Evolutionary conservation across 2,329 filamentous ascomycete genomes (phyloP).

Genomic region (Aureobasidium uvarum): DNA sequence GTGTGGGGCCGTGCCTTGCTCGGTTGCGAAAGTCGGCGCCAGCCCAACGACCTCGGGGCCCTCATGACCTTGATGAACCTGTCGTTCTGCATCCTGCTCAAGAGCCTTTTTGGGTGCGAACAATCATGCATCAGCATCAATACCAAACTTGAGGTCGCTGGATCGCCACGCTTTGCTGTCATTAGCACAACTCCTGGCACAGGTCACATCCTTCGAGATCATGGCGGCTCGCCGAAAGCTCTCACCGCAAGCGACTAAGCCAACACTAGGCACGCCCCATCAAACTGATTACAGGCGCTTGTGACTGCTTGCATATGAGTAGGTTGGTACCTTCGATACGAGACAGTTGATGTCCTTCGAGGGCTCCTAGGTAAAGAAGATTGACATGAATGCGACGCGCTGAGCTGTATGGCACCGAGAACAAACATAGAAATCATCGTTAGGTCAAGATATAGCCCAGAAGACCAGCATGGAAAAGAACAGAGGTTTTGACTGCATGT

Average conservation of each 20-base stretch:
- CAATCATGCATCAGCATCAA: not conserved
- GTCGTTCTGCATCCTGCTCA: not conserved
- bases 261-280: not conserved
- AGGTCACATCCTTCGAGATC: not conserved
- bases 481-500: not conserved
- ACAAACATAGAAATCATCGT: not conserved
- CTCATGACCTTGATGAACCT: not conserved
- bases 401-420: not conserved
- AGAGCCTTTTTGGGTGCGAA: not conserved
- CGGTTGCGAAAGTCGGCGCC: slow-evolving; percentile 11
- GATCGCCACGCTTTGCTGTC: not conserved
- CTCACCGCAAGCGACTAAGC: slow-evolving; percentile 17
- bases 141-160: too few relatives aligned
- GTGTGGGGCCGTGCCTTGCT: not conserved
- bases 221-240: not conserved
- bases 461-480: not conserved
- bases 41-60: not conserved
- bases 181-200: not conserved
- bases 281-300: slow-evolving; percentile 2
- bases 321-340: not conserved
- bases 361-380: not conserved
- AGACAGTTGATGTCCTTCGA: not conserved
- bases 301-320: slow-evolving; percentile 16
- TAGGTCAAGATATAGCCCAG: not conserved
- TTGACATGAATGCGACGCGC: not conserved